Evolutionary conservation across 1,139 yeast species (phyloP), one percentile per base, ranked within the genome.

Genomic region (Yamadazyma epiphylla): DNA sequence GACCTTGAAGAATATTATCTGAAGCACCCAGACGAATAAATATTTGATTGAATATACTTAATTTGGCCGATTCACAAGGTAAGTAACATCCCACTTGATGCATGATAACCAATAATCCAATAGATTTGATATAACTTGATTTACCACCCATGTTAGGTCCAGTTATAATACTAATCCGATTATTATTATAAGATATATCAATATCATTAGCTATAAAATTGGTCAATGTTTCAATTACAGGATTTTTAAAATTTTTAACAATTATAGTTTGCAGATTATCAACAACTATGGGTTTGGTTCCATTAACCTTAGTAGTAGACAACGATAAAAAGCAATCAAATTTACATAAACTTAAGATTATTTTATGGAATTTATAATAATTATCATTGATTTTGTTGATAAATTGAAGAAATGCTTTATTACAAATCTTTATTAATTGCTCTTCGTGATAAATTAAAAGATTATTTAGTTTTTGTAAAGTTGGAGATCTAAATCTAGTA

Each of bases 71-170:
- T 9, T 58, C 53, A 19, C 57, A 56, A 1, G 98, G 98, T 16
- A 91, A 80, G 54, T 84, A 91, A 42, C 95, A 83, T 1, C 98
- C 98, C 13, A 88, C 74, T 55, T 91, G 98, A 15, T 89, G 87
- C 87, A 91, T 72, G 26, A 89, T 63, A 2, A 91, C 79, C 35
- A 89, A 80, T 2, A 86, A 88, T 5, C 97, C 98, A 31, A 86
- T 71, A 43, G 91, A 95, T 37, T 96, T 75, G 30, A 91, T 88
- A 54, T 85, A 91, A 0, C 97, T 89, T 1, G 96, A 87, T 55
- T 91, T 91, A 48, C 97, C 97, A 37, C 97, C 98, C 98, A 91
- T 91, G 51, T 91, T 91, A 15, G 98, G 98, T 11, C 98, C 98
- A 0, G 98, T 91, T 21, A 91, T 86, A 28, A 86, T 68, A 39